Conservation (phyloP, 305 asterid species). For the Stenogyne calaminthoides region DNA sequence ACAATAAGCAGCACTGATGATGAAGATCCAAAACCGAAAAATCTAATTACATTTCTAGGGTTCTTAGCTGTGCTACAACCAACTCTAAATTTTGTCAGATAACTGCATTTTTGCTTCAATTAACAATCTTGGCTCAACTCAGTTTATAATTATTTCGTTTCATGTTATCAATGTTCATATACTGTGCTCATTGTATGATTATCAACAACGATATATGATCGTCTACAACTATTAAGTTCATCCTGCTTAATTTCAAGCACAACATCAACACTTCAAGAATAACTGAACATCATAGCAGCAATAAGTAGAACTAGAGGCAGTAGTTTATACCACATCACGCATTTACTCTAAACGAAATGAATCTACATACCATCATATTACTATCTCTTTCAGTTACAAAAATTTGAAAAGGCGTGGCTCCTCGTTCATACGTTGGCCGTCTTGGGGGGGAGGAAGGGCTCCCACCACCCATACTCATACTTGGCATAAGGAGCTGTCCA, state of each 20-base stretch:
- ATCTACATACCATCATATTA: constrained; percentile 30
- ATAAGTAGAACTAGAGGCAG: neutral
- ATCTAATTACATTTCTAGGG: constrained; percentile 6
- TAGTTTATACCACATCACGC: neutral
- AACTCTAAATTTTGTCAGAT: constrained; percentile 14
- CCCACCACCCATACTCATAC: constrained; percentile 96
- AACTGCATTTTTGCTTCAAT: neutral
- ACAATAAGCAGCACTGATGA: constrained; percentile 52
- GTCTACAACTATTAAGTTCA: neutral
- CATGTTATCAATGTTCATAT: neutral
- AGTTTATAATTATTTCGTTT: neutral
- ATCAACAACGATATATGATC: neutral
- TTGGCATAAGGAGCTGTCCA: constrained; percentile 96
- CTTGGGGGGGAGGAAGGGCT: constrained; percentile 68
- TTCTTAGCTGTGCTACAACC: too few relatives aligned
- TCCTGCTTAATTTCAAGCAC: neutral
- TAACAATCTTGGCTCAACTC: neutral
- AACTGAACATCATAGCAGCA: neutral
- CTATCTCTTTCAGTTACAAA: constrained; percentile 30
- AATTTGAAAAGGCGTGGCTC: constrained; percentile 13
- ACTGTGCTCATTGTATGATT: neutral
- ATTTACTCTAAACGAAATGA: constrained; percentile 19
- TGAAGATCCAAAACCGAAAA: neutral
- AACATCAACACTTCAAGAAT: neutral
- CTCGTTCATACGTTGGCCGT: constrained; percentile 55